Percentiles rank a stretch among this genome's conserved stretches.
phyloP scores from a whole-genome alignment of 176 grass and related monocot genomes.

The Phoenix dactylifera region DNA sequence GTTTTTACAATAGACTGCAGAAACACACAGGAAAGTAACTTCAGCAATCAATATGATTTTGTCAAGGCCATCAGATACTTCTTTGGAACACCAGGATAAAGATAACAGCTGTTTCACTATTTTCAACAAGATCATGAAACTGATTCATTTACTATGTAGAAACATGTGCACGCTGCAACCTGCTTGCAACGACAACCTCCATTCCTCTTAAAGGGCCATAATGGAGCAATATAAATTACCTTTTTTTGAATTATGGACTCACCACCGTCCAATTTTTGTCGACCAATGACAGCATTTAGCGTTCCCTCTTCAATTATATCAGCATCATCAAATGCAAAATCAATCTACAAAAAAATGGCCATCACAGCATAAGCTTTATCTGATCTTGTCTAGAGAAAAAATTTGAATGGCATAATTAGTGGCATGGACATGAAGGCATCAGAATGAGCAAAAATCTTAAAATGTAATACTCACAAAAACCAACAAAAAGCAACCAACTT shows the following conservation, averaged over 20 bases:
- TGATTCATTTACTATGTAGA: too few species aligned
- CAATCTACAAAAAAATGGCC: constrained; percentile 41
- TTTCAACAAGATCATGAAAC: too few species aligned
- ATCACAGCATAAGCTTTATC: constrained; percentile 28
- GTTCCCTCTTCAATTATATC: constrained; percentile 70
- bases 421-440: too few species aligned
- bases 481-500: constrained; percentile 20
- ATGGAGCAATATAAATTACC: constrained; percentile 17
- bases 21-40: background rate
- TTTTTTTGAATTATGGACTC: constrained; percentile 75
- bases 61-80: too few species aligned
- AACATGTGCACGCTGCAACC: too few species aligned
- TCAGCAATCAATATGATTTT: background rate
- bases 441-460: background rate
- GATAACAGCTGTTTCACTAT: too few species aligned
- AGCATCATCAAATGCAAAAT: constrained; percentile 90
- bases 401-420: too few species aligned
- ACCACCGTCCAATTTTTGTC: constrained; percentile 42
- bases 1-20: constrained; percentile 41
- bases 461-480: constrained; percentile 16
- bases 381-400: too few species aligned
- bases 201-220: too few species aligned
- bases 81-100: too few species aligned
- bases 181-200: too few species aligned
- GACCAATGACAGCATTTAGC: constrained; percentile 55